Evolutionary conservation across 371 early-diverging fungal genomes (phyloP).

Genomic region (Mucor indicus): DNA sequence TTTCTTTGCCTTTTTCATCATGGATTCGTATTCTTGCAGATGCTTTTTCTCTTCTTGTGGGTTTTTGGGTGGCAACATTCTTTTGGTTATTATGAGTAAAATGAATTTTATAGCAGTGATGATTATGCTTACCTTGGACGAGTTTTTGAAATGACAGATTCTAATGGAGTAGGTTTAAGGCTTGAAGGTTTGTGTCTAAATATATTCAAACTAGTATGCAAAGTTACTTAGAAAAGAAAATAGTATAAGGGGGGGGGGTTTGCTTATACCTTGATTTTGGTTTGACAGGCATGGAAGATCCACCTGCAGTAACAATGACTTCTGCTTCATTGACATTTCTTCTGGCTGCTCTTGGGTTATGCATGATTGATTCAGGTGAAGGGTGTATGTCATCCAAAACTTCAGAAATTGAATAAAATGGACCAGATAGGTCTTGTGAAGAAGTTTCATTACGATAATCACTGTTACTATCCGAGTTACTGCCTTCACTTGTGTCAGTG

Average conservation of each 20-base stretch:
- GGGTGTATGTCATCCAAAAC: slow-evolving; percentile 34
- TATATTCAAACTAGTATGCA: slow-evolving; percentile 38
- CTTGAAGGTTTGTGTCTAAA: slow-evolving; percentile 29
- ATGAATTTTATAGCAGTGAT: neutral
- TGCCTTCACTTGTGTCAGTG: neutral
- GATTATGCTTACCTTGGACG: slow-evolving; percentile 35
- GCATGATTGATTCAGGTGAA: slow-evolving; percentile 7
- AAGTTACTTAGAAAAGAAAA: neutral
- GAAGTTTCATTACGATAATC: slow-evolving; percentile 13
- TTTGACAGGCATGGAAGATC: slow-evolving; percentile 29
- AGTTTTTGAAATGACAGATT: slow-evolving; percentile 47
- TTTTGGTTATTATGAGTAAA: neutral
- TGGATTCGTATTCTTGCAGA: slow-evolving; percentile 43
- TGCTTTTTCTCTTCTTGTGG: slow-evolving; percentile 50
- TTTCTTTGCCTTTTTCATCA: slow-evolving; percentile 49
- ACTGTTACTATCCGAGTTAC: neutral
- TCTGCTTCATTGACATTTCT: slow-evolving; percentile 40
- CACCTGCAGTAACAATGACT: slow-evolving; percentile 39
- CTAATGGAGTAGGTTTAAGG: slow-evolving; percentile 43
- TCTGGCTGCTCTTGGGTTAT: slow-evolving; percentile 30
- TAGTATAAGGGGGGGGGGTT: neutral
- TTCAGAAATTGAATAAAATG: slow-evolving; percentile 51
- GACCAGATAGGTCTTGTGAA: slow-evolving; percentile 36
- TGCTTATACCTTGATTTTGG: slow-evolving; percentile 35
- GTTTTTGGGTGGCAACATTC: slow-evolving; percentile 50